Evolutionary conservation across 2,329 filamentous ascomycete species (phyloP), one percentile per base, ranked within the genome.

Genomic region (Arthrinium phaeospermum): DNA sequence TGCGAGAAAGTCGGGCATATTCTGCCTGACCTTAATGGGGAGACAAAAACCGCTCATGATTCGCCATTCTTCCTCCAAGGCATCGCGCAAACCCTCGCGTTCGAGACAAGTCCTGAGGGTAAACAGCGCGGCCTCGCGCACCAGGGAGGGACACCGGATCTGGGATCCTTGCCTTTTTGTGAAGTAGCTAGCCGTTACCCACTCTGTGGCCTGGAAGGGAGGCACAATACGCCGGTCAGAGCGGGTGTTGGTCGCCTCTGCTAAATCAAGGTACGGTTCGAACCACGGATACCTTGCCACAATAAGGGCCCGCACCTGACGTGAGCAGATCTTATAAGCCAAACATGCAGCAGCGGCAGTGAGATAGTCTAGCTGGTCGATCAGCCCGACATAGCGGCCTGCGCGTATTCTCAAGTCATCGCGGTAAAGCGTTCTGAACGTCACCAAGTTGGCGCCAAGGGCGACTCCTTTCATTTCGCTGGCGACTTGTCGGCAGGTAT

Each of bases 371-470:
- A 53, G 49, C 12, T 13, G n/a, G 24, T 53, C n/a, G 49, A 53
- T 10, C n/a, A 53, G 49, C 4, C n/a, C 49, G 24, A 53, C n/a
- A n/a, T 27, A 53, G 49, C 49, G n/a, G 49, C 49, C 49, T 14
- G n/a, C 49, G 24, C 49, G 49, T 12, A 53, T n/a, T 53, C 49
- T 53, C 12, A 53, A 53, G n/a, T 53, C n/a, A 13, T 53, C 7
- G n/a, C 49, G 49, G 10, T 53, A 53, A 4, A 53, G 49, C 12
- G 49, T 53, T 24, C 27, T 53, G n/a, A 53, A 53, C 6, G 49
- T 53, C 24, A 53, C n/a, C n/a, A 53, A 53, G 49, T 53, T 53
- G n/a, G n/a, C 49, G n/a, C 49, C 49, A 24, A 53, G 49, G n/a
- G n/a, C 49, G 49, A 53, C 24, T n/a, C 49, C 49, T 8, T 53